Evolutionary conservation across 2,329 filamentous ascomycete genomes (phyloP), one percentile per base, ranked within the genome.

Genomic region (Neodidymelliopsis sp.): DNA sequence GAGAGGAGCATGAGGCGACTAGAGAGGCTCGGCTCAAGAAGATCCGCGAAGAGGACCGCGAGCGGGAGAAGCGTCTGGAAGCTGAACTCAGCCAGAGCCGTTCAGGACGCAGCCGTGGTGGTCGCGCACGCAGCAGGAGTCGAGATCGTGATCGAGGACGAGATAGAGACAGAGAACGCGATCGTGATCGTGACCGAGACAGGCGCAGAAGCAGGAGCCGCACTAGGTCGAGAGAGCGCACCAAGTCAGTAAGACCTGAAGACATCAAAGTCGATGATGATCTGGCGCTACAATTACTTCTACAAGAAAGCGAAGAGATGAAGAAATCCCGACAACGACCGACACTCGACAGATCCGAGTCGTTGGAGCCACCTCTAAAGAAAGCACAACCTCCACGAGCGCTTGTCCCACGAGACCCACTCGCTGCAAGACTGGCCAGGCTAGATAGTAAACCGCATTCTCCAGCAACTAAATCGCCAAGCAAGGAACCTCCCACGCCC

Each of bases 1-100:
- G 68, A 22, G 63, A 67, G 33, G 65, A 69, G 46, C 55, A 67
- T 45, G 81, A 82, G 13, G 62, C 67, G 64, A 56, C 74, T 71
- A 60, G 80, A 67, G 56, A 75, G 63, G 57, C 72, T 62, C 68
- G 77, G 63, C 60, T 80, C 67, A 54, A 79, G 52, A 62, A 63
- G 42, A 65, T 66, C 10, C 62, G 66, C 20, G 63, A 71, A 18
- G 60, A 67, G 38, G 66, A 72, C 24, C 67, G 68, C 6, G 66
- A 70, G 31, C 65, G 70, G 27, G 66, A 70, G 33, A 62, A 63
- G 10, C 64, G 66, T 25, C 55, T 67, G 71, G 74, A 65, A 73
- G 75, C 76, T 27, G 83, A 86, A 44, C 77, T 81, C 25, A 77
- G 81, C 42, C 75, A 76, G 44, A 78, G 64, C 74, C 73, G 78